Base-by-base conservation (phyloP, 2,329 filamentous ascomycete genomes). In the Dendryphion nanum region DNA sequence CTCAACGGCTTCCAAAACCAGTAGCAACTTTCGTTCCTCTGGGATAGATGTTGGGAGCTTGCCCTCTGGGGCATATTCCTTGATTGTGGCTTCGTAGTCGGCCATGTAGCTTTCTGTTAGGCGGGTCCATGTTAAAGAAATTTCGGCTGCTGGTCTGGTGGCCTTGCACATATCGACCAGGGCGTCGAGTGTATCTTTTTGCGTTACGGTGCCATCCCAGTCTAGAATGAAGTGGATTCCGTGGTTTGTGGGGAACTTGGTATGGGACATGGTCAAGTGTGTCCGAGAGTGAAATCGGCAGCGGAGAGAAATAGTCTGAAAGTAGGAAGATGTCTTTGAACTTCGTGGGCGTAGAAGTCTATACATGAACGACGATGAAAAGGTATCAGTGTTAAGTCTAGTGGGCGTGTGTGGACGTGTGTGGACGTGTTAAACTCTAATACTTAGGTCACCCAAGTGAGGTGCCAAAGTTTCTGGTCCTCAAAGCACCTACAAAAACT, bases 141-240 rank as follows among this genome's bases (percentile, higher is more conserved):
- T 46, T 14, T 50, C 46, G 18, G 47, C 44, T 8, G 40, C 40
- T 12, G 55, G 51, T 16, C 56, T 62, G 18, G 37, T 31, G 18
- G 58, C 46, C n/a, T 53, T 49, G 2, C 65, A 59, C 12, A 74
- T 63, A 20, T 54, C 51, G 28, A 64, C 68, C 7, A 74, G 59
- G 12, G 67, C 38, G n/a, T 64, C 49, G 34, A 74, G 62, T 0
- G 72, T 73, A 45, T 75, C 72, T 16, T 59, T 59, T 28, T 51
- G 47, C 10, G 71, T 74, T 18, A 74, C 50, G 0, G 72, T 74
- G 38, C 70, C 70, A 45, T 75, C 72, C 61, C 67, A 74, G 51
- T 75, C 72, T 12, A 74, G 52, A 6, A 74, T 45, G 48, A 68
- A 59, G 30, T 66, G 60, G 12, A 68, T 49, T 14, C 52, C 38